Evolutionary conservation across 768 basidiomycete genomes (phyloP).

Genomic region (Mycena alexandri): DNA sequence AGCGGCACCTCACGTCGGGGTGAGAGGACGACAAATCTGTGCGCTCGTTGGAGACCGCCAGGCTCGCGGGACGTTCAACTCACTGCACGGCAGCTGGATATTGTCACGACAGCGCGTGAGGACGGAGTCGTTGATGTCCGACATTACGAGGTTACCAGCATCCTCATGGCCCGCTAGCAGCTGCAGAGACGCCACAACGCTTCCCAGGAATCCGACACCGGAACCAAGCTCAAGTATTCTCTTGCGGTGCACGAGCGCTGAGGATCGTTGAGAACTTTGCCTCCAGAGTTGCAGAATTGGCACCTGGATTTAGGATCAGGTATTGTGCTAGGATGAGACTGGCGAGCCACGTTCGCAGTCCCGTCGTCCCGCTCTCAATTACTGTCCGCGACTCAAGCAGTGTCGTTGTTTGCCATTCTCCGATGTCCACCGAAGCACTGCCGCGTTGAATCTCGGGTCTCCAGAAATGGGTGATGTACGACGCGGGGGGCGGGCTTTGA

Average conservation of each 20-base stretch:
- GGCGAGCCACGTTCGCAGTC: constrained; percentile 84
- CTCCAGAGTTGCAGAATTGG: not conserved
- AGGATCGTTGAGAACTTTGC: constrained; percentile 22
- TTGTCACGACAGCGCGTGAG: constrained; percentile 73
- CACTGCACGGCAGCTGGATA: constrained; percentile 75
- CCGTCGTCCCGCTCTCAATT: constrained; percentile 84
- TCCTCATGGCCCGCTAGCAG: constrained; percentile 35
- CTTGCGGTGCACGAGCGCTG: constrained; percentile 58
- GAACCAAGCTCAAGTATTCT: constrained; percentile 81
- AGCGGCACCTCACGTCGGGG: constrained; percentile 55
- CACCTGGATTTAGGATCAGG: constrained; percentile 70
- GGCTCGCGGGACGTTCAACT: constrained; percentile 52
- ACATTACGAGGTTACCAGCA: constrained; percentile 58
- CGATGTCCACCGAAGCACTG: constrained; percentile 38
- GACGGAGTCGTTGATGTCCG: constrained; percentile 76
- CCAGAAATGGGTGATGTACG: constrained; percentile 81
- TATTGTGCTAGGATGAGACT: constrained; percentile 75
- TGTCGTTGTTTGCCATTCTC: constrained; percentile 60
- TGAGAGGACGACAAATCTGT: constrained; percentile 70
- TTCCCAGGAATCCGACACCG: constrained; percentile 82
- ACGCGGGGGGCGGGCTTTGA: constrained; percentile 59
- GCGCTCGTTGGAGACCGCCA: constrained; percentile 1
- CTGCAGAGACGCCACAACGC: constrained; percentile 71
- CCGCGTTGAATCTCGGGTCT: constrained; percentile 22
- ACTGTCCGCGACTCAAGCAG: constrained; percentile 80